Percentiles rank a stretch among this genome's conserved stretches.
Conservation (phyloP, 2,329 filamentous ascomycete species). For the Verticillium longisporum region DNA sequence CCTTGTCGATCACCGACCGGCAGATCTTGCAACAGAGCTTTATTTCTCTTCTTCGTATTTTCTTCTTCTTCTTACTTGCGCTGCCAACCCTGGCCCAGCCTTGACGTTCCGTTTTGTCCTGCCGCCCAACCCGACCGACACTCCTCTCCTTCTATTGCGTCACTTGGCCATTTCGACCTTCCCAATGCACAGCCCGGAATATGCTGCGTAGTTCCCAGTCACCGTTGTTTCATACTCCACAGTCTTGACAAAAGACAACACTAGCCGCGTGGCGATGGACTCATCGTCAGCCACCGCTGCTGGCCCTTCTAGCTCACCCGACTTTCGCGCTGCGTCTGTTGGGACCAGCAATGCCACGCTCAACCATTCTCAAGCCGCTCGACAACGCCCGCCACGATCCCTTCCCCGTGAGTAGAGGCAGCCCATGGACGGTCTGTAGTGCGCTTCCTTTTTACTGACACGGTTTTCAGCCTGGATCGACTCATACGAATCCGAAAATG, state of each 20-base stretch:
- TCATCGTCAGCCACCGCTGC: neutral
- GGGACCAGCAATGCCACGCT: conserved; percentile 12
- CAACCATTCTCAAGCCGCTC: conserved; percentile 6
- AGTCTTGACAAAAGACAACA: neutral
- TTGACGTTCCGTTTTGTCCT: neutral
- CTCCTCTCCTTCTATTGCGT: neutral
- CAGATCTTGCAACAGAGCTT: no score
- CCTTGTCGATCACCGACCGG: neutral
- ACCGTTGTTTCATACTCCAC: neutral
- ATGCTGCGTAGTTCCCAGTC: neutral
- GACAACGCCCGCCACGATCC: conserved; percentile 12
- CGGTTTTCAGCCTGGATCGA: conserved; percentile 38
- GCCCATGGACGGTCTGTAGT: neutral
- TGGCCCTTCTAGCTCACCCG: conserved; percentile 11
- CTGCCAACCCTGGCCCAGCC: neutral
- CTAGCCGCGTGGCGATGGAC: conserved; percentile 4
- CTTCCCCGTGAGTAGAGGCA: conserved; percentile 20
- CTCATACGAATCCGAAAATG: conserved; percentile 36
- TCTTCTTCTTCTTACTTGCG: neutral
- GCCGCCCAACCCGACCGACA: neutral
- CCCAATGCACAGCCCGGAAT: neutral
- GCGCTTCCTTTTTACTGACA: neutral
- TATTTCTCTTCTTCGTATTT: neutral
- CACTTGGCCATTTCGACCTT: neutral
- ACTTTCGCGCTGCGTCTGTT: conserved; percentile 8